Conservation (phyloP, 257 asterid species). For the Solanum tacnaense region DNA sequence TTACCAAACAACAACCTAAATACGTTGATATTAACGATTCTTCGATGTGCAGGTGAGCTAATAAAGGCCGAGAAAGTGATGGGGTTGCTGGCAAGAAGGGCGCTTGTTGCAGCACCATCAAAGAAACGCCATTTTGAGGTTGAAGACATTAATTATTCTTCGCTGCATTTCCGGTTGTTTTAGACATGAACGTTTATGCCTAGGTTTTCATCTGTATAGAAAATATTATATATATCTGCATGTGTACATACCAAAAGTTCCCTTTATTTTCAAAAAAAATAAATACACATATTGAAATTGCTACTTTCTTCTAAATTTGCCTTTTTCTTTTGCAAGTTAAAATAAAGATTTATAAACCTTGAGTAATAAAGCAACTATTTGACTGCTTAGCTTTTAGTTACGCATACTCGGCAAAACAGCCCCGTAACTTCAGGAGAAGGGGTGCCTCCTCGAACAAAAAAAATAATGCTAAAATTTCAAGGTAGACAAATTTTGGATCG, state of each 20-base stretch:
- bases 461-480: too few relatives aligned
- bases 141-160: neutral
- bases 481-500: too few relatives aligned
- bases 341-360: neutral
- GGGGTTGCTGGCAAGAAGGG: conserved; percentile 41
- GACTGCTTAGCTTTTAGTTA: neutral
- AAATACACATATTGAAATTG: neutral
- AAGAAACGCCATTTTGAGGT: neutral
- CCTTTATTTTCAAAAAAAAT: too few relatives aligned
- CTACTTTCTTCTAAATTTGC: neutral
- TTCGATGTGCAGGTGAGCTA: conserved; percentile 20
- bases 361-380: neutral
- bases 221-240: neutral
- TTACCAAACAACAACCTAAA: neutral
- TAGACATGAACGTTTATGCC: neutral
- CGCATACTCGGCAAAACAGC: too few relatives aligned
- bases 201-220: neutral
- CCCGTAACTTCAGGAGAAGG: too few relatives aligned
- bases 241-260: neutral
- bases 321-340: neutral
- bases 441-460: too few relatives aligned
- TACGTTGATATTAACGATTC: neutral
- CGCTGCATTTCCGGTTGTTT: neutral
- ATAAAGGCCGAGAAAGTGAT: neutral
- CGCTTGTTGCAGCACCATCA: conserved; percentile 22